A percentile compares a stretch with the other conserved stretches of the same genome.
phyloP scores from a whole-genome alignment of 495 filamentous ascomycete genomes.

The Astrothelium macrocarpum region DNA sequence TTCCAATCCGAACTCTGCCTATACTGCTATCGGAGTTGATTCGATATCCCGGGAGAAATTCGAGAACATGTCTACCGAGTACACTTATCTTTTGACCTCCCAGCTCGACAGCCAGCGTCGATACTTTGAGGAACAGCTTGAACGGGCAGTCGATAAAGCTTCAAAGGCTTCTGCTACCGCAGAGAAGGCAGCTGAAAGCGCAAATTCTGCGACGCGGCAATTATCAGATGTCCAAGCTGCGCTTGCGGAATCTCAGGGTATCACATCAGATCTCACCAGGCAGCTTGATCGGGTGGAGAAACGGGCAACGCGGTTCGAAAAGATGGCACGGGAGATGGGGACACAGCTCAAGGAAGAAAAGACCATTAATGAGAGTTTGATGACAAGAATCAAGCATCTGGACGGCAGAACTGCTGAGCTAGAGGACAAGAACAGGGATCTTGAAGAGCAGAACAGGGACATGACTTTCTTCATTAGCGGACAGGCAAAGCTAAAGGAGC shows the following conservation, averaged over 20 bases:
- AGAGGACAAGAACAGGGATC: constrained; percentile 49
- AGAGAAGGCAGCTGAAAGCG: constrained; percentile 48
- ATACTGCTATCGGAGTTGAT: constrained; percentile 43
- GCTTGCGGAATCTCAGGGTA: constrained; percentile 45
- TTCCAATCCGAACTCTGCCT: constrained; percentile 24
- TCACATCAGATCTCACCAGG: constrained; percentile 55
- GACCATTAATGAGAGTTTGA: constrained; percentile 64
- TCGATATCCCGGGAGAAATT: constrained; percentile 83
- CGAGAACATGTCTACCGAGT: constrained; percentile 85
- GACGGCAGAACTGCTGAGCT: constrained; percentile 30
- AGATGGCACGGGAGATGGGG: constrained; percentile 64
- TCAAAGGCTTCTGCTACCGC: constrained; percentile 58
- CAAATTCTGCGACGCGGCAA: constrained; percentile 40
- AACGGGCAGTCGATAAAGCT: constrained; percentile 86
- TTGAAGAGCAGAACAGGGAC: constrained; percentile 84
- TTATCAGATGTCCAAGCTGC: constrained; percentile 46
- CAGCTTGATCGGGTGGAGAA: constrained; percentile 58
- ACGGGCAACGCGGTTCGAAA: constrained; percentile 58
- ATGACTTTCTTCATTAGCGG: constrained; percentile 67
- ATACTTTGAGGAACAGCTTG: constrained; percentile 91
- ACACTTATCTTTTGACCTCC: constrained; percentile 81
- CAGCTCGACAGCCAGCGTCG: constrained; percentile 86
- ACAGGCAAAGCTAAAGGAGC: not conserved
- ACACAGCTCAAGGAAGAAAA: constrained; percentile 83
- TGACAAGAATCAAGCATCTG: constrained; percentile 65